Conservation (phyloP, 345 rosid genomes). For the Camelina laxa region DNA sequence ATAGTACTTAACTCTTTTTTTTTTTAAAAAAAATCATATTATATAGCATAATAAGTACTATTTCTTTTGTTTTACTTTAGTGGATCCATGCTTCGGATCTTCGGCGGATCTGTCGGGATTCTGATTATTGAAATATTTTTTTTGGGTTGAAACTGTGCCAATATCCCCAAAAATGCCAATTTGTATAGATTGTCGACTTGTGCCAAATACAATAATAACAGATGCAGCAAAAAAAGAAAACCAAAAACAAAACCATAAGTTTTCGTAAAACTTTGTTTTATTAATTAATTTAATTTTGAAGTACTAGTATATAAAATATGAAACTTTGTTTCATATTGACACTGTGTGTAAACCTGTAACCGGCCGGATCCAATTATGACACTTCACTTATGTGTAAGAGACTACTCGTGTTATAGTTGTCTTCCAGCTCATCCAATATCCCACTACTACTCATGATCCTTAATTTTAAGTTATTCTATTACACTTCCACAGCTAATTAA, state of each 20-base stretch:
- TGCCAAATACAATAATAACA: background rate
- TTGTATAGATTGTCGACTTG: background rate
- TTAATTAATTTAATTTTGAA: background rate
- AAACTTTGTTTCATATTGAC: no score
- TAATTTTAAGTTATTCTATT: background rate
- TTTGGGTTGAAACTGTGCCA: background rate
- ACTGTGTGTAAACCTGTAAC: constrained; percentile 1
- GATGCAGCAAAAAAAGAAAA: background rate
- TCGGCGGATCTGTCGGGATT: background rate
- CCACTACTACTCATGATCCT: constrained; percentile 41
- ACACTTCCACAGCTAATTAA: constrained; percentile 15
- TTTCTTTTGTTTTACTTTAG: background rate
- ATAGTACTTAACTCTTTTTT: background rate
- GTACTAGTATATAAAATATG: no score
- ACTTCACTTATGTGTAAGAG: no score
- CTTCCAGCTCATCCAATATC: constrained; percentile 37
- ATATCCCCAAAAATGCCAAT: background rate
- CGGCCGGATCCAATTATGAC: constrained; percentile 15
- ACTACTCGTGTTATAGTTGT: constrained; percentile 23
- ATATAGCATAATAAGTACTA: background rate
- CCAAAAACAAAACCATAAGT: background rate
- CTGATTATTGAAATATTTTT: background rate
- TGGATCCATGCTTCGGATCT: background rate
- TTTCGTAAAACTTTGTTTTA: background rate
- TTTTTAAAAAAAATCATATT: background rate